Evolutionary conservation across 805 yeast genomes (phyloP).

Genomic region (Ogataea wickerhamii): DNA sequence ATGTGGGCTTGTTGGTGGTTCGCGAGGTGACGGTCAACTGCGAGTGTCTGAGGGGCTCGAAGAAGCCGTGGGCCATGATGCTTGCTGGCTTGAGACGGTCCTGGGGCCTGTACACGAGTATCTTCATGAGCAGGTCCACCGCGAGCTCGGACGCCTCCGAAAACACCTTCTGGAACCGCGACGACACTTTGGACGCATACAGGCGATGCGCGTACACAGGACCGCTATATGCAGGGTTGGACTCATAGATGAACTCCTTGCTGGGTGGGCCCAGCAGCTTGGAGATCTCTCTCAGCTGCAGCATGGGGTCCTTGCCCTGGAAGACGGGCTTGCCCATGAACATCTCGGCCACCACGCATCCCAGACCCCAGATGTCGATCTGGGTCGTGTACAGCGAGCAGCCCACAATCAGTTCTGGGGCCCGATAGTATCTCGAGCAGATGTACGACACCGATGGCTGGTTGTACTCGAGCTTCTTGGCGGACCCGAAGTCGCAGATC

Average conservation of each 20-base stretch:
- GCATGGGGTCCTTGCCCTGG: slow-evolving; percentile 86
- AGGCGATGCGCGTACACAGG: slow-evolving; percentile 64
- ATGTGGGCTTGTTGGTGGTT: slow-evolving; percentile 34
- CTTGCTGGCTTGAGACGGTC: slow-evolving; percentile 74
- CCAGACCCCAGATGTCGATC: slow-evolving; percentile 97
- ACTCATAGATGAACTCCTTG: slow-evolving; percentile 63
- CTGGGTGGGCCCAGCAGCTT: slow-evolving; percentile 89
- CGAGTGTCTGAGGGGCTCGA: slow-evolving; percentile 72
- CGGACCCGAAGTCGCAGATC: slow-evolving; percentile 84
- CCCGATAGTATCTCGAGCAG: slow-evolving; percentile 92
- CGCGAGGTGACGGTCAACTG: slow-evolving; percentile 37
- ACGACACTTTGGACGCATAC: slow-evolving; percentile 24
- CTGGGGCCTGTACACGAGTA: slow-evolving; percentile 89
- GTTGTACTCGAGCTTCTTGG: slow-evolving; percentile 70
- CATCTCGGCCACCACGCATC: slow-evolving; percentile 96
- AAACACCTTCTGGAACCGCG: slow-evolving; percentile 56
- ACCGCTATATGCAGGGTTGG: slow-evolving; percentile 73
- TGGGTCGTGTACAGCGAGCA: slow-evolving; percentile 82
- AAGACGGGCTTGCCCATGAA: slow-evolving; percentile 89
- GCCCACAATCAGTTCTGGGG: slow-evolving; percentile 94
- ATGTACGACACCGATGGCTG: slow-evolving; percentile 93
- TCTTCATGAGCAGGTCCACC: slow-evolving; percentile 73
- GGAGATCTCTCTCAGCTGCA: slow-evolving; percentile 87
- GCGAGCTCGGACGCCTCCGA: slow-evolving; percentile 82
- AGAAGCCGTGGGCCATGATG: slow-evolving; percentile 84